A percentile compares a stretch with the other conserved stretches of the same genome.
Conservation (phyloP, 2,329 filamentous ascomycete genomes). For the Botryosphaeria dothidea region DNA sequence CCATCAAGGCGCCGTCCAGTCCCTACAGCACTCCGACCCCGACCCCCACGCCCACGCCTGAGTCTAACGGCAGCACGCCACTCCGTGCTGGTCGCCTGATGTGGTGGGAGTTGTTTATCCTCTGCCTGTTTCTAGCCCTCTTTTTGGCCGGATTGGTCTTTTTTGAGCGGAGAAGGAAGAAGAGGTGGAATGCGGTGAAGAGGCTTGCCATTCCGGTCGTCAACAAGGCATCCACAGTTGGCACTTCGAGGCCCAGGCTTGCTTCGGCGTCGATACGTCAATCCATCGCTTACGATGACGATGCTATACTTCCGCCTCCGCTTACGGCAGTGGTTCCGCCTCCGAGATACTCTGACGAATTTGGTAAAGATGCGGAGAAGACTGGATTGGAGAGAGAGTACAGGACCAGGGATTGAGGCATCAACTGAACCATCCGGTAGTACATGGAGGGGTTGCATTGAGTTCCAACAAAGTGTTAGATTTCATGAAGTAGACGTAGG, state of each 20-base stretch:
- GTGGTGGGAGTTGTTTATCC: neutral
- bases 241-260: neutral
- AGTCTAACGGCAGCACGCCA: neutral
- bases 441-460: neutral
- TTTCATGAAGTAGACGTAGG: too few species aligned
- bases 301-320: neutral
- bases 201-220: neutral
- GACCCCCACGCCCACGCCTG: neutral
- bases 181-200: neutral
- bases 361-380: neutral
- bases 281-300: neutral
- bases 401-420: neutral
- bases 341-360: neutral
- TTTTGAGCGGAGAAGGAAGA: neutral
- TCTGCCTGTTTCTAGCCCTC: neutral
- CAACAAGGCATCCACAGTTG: neutral
- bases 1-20: neutral
- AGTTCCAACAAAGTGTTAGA: too few species aligned
- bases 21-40: neutral
- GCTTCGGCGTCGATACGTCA: neutral
- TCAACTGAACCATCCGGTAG: neutral
- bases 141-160: neutral
- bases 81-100: neutral
- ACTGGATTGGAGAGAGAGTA: neutral
- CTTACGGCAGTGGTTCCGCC: neutral